phyloP scores from a whole-genome alignment of 805 yeast species.

The Candida arabinofermentans region DNA sequence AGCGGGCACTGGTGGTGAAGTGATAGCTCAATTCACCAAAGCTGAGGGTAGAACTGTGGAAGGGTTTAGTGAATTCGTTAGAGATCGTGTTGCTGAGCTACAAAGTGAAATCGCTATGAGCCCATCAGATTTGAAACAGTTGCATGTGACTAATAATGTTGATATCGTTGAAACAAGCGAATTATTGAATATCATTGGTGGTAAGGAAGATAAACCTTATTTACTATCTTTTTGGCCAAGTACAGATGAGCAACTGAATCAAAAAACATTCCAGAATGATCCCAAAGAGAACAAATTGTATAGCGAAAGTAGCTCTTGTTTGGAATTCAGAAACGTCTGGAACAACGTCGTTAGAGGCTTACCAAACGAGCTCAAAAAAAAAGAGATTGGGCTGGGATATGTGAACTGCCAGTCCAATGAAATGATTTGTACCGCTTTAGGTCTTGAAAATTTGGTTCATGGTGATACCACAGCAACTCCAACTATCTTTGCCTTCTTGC shows the following conservation, averaged over 20 bases:
- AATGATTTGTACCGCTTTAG: constrained; percentile 49
- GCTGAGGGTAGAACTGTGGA: constrained; percentile 43
- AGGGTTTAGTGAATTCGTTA: constrained; percentile 48
- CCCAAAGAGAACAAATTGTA: constrained; percentile 34
- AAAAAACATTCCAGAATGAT: constrained; percentile 31
- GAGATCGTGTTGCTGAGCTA: constrained; percentile 42
- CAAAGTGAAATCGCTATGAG: constrained; percentile 41
- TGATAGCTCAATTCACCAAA: constrained; percentile 44
- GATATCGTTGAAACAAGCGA: constrained; percentile 31
- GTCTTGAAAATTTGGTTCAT: constrained; percentile 33
- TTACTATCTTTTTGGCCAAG: constrained; percentile 68
- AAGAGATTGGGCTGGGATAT: constrained; percentile 39
- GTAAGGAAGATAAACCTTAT: constrained; percentile 45
- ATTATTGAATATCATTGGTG: constrained; percentile 47
- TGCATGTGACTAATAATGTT: constrained; percentile 6
- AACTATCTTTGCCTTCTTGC: constrained; percentile 36
- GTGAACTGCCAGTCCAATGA: constrained; percentile 53
- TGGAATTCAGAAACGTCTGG: constrained; percentile 55
- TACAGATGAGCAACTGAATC: constrained; percentile 36
- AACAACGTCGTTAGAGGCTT: constrained; percentile 49
- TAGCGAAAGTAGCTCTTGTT: constrained; percentile 44
- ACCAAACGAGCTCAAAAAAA: constrained; percentile 4
- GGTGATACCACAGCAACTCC: constrained; percentile 15
- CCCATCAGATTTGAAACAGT: constrained; percentile 36
- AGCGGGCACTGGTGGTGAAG: constrained; percentile 33